Base-by-base conservation (phyloP, 176 grass and related monocot species). In the Thalia dealbata region DNA sequence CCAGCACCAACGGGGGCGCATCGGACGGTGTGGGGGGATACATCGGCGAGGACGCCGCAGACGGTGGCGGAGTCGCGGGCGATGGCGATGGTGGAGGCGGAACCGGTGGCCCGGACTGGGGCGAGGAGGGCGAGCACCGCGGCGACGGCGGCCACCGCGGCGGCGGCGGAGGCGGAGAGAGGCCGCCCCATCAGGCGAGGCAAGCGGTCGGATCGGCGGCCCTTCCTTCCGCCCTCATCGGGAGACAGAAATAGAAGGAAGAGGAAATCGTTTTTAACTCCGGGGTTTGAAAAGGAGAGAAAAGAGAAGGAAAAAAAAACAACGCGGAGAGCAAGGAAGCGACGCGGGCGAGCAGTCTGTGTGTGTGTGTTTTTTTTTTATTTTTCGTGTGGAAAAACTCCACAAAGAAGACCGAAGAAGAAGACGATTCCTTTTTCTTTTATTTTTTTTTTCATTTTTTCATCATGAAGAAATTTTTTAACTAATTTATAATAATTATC, bases 51-150 rank as follows among this genome's bases (percentile, higher is more conserved):
- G 52, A 92, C 55, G 71, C 83, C 90, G 70, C 95, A 97, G 50
- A 88, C 87, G 32, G 69, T 78, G 14, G 10, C 22, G 38, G 80
- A 22, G 18, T 76, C 78, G 29, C 21, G 22, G 26, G 79, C 74
- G 73, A 99, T 56, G 76, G 95, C 83, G 61, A 99, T 70, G 75
- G 95, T 93, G 56, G 82, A 73, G 0, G 87, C 76, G 15, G 81
- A 60, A 32, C 83, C 77, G 12, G 79, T 2, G 15, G 74, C 63
- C 10, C 70, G 7, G 10, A 77, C 15, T 74, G 59, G 26, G 64
- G 77, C 16, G 14, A 88, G 25, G 10, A 73, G 0, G 25, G 58
- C 26, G 38, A 64, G 28, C 72, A 79, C 23, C 1, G 75, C 25
- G 0, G 2, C 74, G 50, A 19, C 32, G 32, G 32, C n/a, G n/a